Base-by-base conservation (phyloP, 1,284 basidiomycete species). In the Trichosporon inkin region DNA sequence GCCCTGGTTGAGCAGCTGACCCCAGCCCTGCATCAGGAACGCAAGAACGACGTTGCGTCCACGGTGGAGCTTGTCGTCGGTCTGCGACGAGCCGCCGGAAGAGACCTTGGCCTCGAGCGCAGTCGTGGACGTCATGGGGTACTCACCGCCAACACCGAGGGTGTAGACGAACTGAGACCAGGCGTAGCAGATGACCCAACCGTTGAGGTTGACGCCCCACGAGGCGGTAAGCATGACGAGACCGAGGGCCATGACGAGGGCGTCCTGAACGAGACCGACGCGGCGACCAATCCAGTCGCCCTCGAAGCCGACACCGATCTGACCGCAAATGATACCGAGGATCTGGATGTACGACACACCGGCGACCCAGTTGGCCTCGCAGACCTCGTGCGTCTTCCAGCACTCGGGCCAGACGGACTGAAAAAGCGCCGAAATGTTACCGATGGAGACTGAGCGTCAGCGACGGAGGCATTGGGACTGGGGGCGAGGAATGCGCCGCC, bases 181-280 rank as follows among this genome's bases (percentile, higher is more conserved):
- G 35, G 78, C 81, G 69, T 82, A 83, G 66, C 78, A 81, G 71
- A 82, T 82, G 61, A 83, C 79, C 82, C 82, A 84, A n/a, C 81
- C 82, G 62, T 82, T 77, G 57, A 83, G 74, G 19, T 71, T 66
- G 5, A 71, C 77, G 24, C 81, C 81, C 82, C 82, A 84, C 64
- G 81, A 80, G 16, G 80, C 79, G 19, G 81, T 83, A 51, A 84
- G 77, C 80, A 83, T 82, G 68, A 82, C 68, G 56, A 81, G 76
- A 61, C 81, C 82, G 54, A 83, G 66, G 37, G 71, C 69, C 77
- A 78, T 77, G 63, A 79, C 67, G 55, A 77, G 65, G 0, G 78
- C 77, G 56, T 78, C 78, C 68, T 80, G 78, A 38, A 79, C 74
- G 68, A 82, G 74, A 65, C 81, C 81, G 61, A 81, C 80, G 64